Evolutionary conservation across 1,139 yeast species (phyloP), one percentile per base, ranked within the genome.

Genomic region (Blastobotrys petasosporus): DNA sequence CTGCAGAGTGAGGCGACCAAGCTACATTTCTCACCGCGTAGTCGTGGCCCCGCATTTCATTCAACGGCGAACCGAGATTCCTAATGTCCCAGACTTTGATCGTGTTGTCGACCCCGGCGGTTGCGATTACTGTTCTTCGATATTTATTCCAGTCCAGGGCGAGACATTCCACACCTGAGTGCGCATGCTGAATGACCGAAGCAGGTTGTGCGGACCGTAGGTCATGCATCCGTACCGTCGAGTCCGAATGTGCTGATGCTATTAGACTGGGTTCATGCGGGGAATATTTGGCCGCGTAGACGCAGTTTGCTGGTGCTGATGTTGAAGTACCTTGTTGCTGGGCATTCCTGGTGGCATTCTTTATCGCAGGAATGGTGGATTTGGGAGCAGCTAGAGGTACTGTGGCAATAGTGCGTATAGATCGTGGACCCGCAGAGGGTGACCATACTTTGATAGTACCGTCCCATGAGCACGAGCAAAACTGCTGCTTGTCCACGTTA

Each of bases 141-240:
- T 92, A 92, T 64, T 90, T 88, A 68, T 92, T 92, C 82, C 92
- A 90, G 68, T 88, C 97, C 51, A 90, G 77, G 2, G 84, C 70
- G 41, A 92, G 71, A 6, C 86, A 75, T 61, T 92, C 97, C 46
- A 86, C 72, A 1, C 95, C 95, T 9, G 80, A 76, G 60, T 88
- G 96, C 1, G 87, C 83, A 13, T 80, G 46, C 23, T 48, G 51
- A 23, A 47, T 39, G 12, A 50, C 25, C 8, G 41, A 31, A 5
- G 44, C 43, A 43, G 46, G 39, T 32, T 66, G 54, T 3, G 88
- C 79, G 0, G 79, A 67, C 52, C 97, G 71, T n/a, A 80, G 73
- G 60, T 92, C 97, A 88, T 95, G 90, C 1, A 88, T 57, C 44
- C 87, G 85, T 20, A 85, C 70, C 50, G 79, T 80, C 1, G 94